These are phyloP conservation scores for Ophiocordyceps australis DNA, from an alignment of 2,329 filamentous ascomycete species.

Conservation along the genomic window DNA sequence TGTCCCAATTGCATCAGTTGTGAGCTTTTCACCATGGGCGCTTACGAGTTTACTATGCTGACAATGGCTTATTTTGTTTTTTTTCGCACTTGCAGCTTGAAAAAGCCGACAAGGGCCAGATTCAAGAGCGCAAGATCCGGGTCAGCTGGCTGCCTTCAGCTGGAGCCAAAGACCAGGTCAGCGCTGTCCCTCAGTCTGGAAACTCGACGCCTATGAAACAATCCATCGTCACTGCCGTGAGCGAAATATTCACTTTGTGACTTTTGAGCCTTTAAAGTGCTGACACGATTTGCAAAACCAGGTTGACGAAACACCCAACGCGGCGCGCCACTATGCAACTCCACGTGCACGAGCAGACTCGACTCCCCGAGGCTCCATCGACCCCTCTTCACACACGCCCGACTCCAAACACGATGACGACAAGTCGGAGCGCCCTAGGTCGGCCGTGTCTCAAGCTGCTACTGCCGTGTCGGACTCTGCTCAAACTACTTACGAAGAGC, in stretches of 20 bases:
- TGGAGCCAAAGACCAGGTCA: constrained; percentile 15
- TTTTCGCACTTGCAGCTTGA: constrained; percentile 42
- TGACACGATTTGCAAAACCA: too few species aligned
- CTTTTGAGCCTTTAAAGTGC: too few species aligned
- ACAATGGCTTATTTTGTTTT: not conserved
- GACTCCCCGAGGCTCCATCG: constrained; percentile 11
- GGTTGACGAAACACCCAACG: constrained; percentile 25
- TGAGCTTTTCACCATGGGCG: constrained; percentile 24
- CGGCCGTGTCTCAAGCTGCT: constrained; percentile 18
- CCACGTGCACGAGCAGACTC: constrained; percentile 17
- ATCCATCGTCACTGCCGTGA: constrained; percentile 20
- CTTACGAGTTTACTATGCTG: not conserved
- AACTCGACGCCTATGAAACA: constrained; percentile 22
- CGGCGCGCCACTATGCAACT: constrained; percentile 24
- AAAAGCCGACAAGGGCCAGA: constrained; percentile 56
- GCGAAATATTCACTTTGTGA: not conserved
- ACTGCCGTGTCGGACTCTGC: constrained; percentile 27
- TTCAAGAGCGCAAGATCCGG: constrained; percentile 91
- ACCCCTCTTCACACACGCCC: constrained; percentile 16
- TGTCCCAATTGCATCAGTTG: constrained; percentile 61
- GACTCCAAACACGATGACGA: constrained; percentile 12
- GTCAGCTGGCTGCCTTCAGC: constrained; percentile 64
- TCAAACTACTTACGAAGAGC: constrained; percentile 31
- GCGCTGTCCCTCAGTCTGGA: constrained; percentile 5
- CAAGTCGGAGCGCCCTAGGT: constrained; percentile 10